Percentiles rank a stretch among this genome's conserved stretches.
Evolutionary conservation across 768 basidiomycete genomes (phyloP).

Genomic region (Fibroporia radiculosa): DNA sequence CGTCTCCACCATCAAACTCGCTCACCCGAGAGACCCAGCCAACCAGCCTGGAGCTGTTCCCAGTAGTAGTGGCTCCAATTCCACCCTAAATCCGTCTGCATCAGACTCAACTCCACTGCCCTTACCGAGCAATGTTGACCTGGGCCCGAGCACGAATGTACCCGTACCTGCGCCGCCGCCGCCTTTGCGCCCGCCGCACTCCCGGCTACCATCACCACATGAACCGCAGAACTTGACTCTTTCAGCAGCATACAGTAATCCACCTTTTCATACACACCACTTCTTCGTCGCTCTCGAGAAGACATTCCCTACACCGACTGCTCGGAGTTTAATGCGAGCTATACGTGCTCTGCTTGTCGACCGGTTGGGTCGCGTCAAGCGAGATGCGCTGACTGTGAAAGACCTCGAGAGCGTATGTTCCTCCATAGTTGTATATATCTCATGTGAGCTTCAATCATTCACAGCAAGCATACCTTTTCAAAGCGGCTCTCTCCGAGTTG

Average conservation of each 20-base stretch:
- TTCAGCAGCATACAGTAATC: conserved; percentile 43
- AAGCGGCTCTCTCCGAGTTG: conserved; percentile 86
- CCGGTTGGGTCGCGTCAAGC: conserved; percentile 59
- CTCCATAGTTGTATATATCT: neutral
- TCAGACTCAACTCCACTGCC: conserved; percentile 2
- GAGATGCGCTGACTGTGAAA: conserved; percentile 66
- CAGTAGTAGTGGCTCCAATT: neutral
- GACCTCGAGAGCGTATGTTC: conserved; percentile 77
- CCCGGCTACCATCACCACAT: conserved; percentile 15
- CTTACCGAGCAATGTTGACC: neutral
- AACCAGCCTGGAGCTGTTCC: conserved; percentile 3
- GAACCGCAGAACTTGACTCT: neutral
- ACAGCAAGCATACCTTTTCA: conserved; percentile 95
- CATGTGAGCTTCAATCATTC: neutral
- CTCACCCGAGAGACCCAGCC: conserved; percentile 19
- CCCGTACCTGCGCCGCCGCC: conserved; percentile 8
- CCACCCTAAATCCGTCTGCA: conserved; percentile 6
- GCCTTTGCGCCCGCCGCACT: conserved; percentile 8
- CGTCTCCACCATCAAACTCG: conserved; percentile 5
- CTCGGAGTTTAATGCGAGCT: conserved; percentile 76
- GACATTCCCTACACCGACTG: conserved; percentile 66
- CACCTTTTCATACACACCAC: conserved; percentile 78
- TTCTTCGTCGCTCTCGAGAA: conserved; percentile 68
- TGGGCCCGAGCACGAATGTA: neutral
- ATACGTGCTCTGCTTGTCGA: conserved; percentile 75